Evolutionary conservation across 2,329 filamentous ascomycete species (phyloP), one percentile per base, ranked within the genome.

Genomic region (Rhexocercosporidium sp.): DNA sequence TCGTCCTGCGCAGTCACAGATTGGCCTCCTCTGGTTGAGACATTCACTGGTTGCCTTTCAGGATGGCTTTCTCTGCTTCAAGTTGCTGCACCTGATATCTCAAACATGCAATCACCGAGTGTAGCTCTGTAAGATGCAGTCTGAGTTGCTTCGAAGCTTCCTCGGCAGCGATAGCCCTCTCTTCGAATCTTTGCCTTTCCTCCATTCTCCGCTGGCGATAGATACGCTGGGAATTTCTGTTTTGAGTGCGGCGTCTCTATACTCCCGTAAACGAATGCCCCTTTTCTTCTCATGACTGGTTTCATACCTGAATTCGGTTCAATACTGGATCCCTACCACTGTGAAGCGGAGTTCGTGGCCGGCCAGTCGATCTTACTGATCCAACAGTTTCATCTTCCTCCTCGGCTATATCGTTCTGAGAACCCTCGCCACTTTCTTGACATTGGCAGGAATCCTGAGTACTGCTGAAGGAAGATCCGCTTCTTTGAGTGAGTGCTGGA

Each of bases 211-310:
- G 44, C 27, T 68, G 59, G 6, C 66, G 59, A 39, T 68, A 68
- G 5, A 68, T 65, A 7, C 66, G 66, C 46, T 68, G 66, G n/a
- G 66, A 68, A 37, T 68, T 68, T 56, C 66, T 68, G 22, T 68
- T 68, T 22, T 68, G 66, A 2, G 59, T 65, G 34, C 66, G 54
- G 11, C 66, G 62, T 31, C 66, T 44, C 66, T 68, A 34, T 7
- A 20, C 1, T 34, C 22, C 7, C 22, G 46, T 64, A 27, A 59
- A 46, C 29, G 47, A n/a, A n/a, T 16, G 39, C 16, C 29, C 11
- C 39, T 29, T 22, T 6, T 37, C 27, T 22, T 49, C 20, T 11
- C 18, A 3, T 46, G 31, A 31, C n/a, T 5, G 6, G 47, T 9
- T 18, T 18, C 27, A 16, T 60, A 60, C 61, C 54, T 67, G 65